Conservation (phyloP, 768 basidiomycete genomes). For the Pleurotus ostreatus region DNA sequence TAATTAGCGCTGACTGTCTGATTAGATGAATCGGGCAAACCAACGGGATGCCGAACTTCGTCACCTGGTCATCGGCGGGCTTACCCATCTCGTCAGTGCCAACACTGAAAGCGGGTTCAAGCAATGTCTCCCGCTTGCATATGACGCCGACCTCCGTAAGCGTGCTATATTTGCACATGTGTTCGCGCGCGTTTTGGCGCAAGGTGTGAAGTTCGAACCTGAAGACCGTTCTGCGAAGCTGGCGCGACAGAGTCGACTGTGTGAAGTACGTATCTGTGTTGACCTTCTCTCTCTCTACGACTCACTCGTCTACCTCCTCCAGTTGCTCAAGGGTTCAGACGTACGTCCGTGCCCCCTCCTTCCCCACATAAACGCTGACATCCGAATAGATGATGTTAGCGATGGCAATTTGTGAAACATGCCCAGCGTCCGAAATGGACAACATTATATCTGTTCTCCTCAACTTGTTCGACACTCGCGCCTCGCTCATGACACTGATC, state of each 20-base stretch:
- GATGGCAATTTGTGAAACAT: conserved; percentile 84
- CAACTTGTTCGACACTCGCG: conserved; percentile 79
- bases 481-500: conserved; percentile 67
- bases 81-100: conserved; percentile 76
- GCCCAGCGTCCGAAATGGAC: conserved; percentile 75
- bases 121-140: conserved; percentile 78
- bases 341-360: conserved; percentile 34
- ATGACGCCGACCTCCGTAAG: conserved; percentile 64
- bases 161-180: conserved; percentile 82
- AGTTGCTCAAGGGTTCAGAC: conserved; percentile 75
- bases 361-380: neutral
- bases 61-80: conserved; percentile 73
- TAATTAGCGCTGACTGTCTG: neutral
- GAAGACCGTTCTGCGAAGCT: conserved; percentile 46
- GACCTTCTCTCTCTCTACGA: no score
- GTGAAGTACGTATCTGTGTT: conserved; percentile 43
- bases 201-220: conserved; percentile 74
- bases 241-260: conserved; percentile 47
- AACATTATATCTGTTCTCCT: conserved; percentile 82
- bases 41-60: conserved; percentile 61
- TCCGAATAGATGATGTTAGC: conserved; percentile 63
- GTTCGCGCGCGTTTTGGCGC: conserved; percentile 74
- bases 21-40: conserved; percentile 37
- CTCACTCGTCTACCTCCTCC: neutral
- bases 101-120: conserved; percentile 89